A percentile compares a stretch with the other conserved stretches of the same genome.
Evolutionary conservation across 805 yeast species (phyloP).

Genomic region (Ogataea angusta): DNA sequence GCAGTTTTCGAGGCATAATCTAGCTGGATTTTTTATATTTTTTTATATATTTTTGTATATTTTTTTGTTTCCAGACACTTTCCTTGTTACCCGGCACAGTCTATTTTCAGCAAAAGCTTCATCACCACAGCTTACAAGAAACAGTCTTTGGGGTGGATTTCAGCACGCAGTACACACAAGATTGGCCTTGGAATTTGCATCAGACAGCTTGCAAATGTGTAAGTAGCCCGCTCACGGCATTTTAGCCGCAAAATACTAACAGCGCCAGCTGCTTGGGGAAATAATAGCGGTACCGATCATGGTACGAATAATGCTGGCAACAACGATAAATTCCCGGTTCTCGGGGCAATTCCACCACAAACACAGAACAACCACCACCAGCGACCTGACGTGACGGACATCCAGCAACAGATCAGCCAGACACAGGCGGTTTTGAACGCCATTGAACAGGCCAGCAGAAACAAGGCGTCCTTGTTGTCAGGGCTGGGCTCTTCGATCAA

Average conservation of each 20-base stretch:
- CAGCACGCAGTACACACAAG: background rate
- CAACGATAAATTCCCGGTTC: constrained; percentile 29
- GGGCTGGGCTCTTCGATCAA: constrained; percentile 5
- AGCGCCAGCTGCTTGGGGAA: constrained; percentile 10
- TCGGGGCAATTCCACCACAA: constrained; percentile 18
- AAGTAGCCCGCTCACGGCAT: background rate
- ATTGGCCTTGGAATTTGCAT: constrained; percentile 4
- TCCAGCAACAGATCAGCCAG: constrained; percentile 24
- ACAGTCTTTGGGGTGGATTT: background rate
- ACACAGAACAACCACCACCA: constrained; percentile 11
- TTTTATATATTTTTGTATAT: too few relatives aligned
- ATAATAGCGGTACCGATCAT: constrained; percentile 10
- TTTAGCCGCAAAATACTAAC: background rate
- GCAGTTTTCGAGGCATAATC: constrained; percentile 33
- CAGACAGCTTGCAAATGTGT: constrained; percentile 6
- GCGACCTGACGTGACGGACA: constrained; percentile 13
- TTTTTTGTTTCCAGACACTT: background rate
- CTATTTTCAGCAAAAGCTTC: constrained; percentile 7
- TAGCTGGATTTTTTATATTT: background rate
- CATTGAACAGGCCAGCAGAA: constrained; percentile 19
- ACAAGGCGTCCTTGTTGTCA: constrained; percentile 12
- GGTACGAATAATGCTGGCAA: constrained; percentile 9
- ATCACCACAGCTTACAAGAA: background rate
- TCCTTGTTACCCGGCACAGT: constrained; percentile 3
- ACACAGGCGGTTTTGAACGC: constrained; percentile 28